Evolutionary conservation across 176 grass and related monocot species (phyloP), one percentile per base, ranked within the genome.

Genomic region (Aegilops umbellulata): DNA sequence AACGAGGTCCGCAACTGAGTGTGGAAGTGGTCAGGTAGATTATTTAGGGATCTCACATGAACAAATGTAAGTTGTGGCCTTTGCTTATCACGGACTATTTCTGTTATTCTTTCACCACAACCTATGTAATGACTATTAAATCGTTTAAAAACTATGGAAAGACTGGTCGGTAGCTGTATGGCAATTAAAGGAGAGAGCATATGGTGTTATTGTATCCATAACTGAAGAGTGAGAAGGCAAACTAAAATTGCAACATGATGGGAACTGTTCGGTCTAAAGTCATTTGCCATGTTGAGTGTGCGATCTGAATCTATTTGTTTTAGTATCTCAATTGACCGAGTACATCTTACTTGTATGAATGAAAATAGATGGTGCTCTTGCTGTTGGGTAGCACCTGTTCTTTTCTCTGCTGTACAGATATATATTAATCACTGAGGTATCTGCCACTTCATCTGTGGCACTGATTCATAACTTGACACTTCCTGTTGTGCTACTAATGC

Each of bases 401-500:
- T 86, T 86, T 35, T 77, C 9, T 82, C 26, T 76, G 39, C 9
- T 22, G 11, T 76, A 5, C 14, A 68, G 7, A 27, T 36, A 44
- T 49, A 41, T 85, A 78, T 31, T 77, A 22, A 61, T 74, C 15
- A 74, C 1, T 27, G 41, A 29, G 36, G 16, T 77, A 31, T 8
- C 17, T 65, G 35, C 27, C 26, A 20, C 72, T 74, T 74, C 14
- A 74, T 74, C 23, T 47, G 25, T 71, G 20, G 29, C 31, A 57
- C 55, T 78, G 34, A 60, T 80, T 36, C 66, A 69, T 36, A 58
- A 24, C 1, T 24, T 82, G 61, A 49, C 74, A 4, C 13, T 39
- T 80, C 23, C 11, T 89, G 19, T 69, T 65, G 20, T 53, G 5
- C 35, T 90, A 22, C 36, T 83, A 74, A 44, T 88, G 57, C 92